Evolutionary conservation across 192 early-diverging fungal genomes (phyloP), one percentile per base, ranked within the genome.

Genomic region (Podila clonocystis): DNA sequence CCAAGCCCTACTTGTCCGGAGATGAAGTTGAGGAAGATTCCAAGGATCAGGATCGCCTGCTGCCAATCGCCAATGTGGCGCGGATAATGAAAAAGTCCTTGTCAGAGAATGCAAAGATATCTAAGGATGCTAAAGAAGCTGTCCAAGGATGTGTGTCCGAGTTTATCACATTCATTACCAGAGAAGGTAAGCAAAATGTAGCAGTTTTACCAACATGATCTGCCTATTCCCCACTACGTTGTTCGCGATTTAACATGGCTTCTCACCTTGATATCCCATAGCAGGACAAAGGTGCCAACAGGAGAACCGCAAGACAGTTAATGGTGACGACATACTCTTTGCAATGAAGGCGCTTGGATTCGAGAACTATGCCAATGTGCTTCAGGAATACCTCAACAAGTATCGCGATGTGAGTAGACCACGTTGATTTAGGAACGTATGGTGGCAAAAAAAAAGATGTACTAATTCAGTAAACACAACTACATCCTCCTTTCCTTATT

Each of bases 221-320:
- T 58, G 34, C 4, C 34, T 9, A 11, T 9, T 49, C 19, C 15
- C 61, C 74, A 50, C 61, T 74, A 50, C n/a, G 12, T 15, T 31
- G 30, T 63, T 68, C 59, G 17, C 62, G 59, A 50, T 36, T 45
- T 45, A 45, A 45, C 41, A 15, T 3, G 41, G 17, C 11, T 12
- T 36, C 24, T 55, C n/a, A 9, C 4, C n/a, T 22, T 55, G 41
- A 17, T 4, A 15, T 45, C 41, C 4, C 41, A 45, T 17, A 91
- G 97, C 97, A n/a, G 92, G 90, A 69, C 96, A 98, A 69, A 90
- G 94, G 58, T 97, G 96, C 75, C 87, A 90, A 62, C 87, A 92
- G 64, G 97, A 98, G 77, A 96, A 96, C 83, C 87, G 97, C 68
- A 98, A 98, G 78, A 98, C 96, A 4, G 94, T 98, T 72, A 97